Conservation (phyloP, 1,284 basidiomycete genomes). For the Trichosporon sp. region DNA sequence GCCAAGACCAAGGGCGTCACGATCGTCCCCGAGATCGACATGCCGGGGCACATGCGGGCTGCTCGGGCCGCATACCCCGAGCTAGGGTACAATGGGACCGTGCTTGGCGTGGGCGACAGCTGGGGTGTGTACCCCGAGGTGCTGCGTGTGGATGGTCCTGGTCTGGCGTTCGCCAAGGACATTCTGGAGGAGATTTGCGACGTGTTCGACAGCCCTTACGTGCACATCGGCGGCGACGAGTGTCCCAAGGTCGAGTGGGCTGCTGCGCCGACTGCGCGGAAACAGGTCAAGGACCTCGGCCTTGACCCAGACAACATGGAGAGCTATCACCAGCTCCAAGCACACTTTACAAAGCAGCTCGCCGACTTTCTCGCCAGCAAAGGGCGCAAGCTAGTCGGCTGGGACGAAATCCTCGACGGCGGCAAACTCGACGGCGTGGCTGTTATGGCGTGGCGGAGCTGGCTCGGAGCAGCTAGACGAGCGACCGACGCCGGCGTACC, state of each 20-base stretch:
- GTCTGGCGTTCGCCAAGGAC: constrained; percentile 13
- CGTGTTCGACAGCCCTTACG: constrained; percentile 13
- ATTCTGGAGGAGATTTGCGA: constrained; percentile 21
- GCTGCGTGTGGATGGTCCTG: constrained; percentile 16
- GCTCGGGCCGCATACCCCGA: constrained; percentile 22
- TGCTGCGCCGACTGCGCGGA: background rate
- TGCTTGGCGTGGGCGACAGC: background rate
- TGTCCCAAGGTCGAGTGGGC: constrained; percentile 20
- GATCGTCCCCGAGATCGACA: constrained; percentile 21
- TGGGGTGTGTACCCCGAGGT: constrained; percentile 23
- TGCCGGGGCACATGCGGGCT: constrained; percentile 23
- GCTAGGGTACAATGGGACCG: constrained; percentile 16
- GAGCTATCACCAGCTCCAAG: constrained; percentile 16
- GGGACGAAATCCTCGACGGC: constrained; percentile 24
- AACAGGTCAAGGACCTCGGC: constrained; percentile 12
- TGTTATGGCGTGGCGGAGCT: constrained; percentile 18
- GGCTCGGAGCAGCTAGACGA: constrained; percentile 6
- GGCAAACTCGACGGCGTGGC: constrained; percentile 9
- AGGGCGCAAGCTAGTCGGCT: constrained; percentile 16
- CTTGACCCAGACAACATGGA: background rate
- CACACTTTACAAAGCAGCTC: constrained; percentile 13
- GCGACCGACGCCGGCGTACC: constrained; percentile 10
- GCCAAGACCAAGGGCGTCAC: constrained; percentile 14
- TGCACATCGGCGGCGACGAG: constrained; percentile 20
- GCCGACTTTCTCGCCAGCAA: constrained; percentile 8